Evolutionary conservation across 2,329 filamentous ascomycete species (phyloP), one percentile per base, ranked within the genome.

Genomic region (Monilinia fructigena): DNA sequence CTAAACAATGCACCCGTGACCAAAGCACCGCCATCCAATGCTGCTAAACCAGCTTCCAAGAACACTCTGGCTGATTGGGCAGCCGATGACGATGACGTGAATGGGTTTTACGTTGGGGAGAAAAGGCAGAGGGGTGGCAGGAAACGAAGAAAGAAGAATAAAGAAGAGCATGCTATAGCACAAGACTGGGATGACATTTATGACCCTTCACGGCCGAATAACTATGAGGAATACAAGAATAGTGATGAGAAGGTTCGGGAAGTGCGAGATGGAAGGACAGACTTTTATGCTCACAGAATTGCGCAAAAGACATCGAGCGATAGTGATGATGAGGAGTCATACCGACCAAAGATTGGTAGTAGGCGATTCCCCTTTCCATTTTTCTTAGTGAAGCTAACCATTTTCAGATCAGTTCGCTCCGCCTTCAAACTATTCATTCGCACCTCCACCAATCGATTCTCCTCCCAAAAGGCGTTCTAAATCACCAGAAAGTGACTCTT

Each of bases 161-260:
- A 88, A 77, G 85, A 86, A 73, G 84, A 86, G 68, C 83, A 85
- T 70, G 81, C 86, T 7, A 81, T 82, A 56, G 77, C 83, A 40
- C 84, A 86, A 76, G 89, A 96, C 75, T 97, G 93, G 93, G 90
- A 96, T 76, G 92, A 96, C 76, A 85, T 95, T 31, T 97, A 97
- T 76, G 93, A 97, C 74, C 91, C 92, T 0, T 82, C 89, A 14
- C 82, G 90, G 50, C 93, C 93, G 11, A 96, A 91, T 52, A 93
- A 88, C 71, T 90, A 94, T 60, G 90, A 93, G 65, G 90, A 94
- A 74, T 97, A 95, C 75, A 85, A 91, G 68, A 83, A 88, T 68
- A 95, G 92, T 74, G 92, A 96, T 67, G 93, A 96, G 78, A 89
- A 91, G 75, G 86, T 93, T 67, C 81, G 85, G 23, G 92, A 96